These are phyloP conservation scores for Diaporthe capsici DNA, from an alignment of 2,329 filamentous ascomycete genomes.

Conservation along the genomic window DNA sequence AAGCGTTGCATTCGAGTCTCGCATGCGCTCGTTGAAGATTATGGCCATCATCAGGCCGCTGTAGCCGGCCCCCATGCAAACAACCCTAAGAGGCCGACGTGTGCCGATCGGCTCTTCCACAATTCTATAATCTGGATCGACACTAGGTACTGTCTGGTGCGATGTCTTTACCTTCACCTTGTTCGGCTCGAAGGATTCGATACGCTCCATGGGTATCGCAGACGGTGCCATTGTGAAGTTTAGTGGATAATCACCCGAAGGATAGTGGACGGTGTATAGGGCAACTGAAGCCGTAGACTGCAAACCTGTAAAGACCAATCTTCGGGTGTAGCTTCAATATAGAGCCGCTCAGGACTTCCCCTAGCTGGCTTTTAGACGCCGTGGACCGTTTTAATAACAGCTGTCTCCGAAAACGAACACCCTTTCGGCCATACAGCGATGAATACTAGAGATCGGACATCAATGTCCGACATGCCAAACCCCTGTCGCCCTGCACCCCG, in stretches of 20 bases:
- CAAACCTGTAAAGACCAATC: neutral
- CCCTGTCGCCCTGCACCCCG: neutral
- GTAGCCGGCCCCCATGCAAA: constrained; percentile 41
- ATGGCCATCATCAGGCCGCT: constrained; percentile 42
- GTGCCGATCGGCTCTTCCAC: constrained; percentile 40
- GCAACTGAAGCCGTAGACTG: neutral
- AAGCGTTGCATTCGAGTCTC: constrained; percentile 16
- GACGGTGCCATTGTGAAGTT: constrained; percentile 19
- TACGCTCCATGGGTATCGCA: neutral
- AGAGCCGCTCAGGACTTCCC: neutral
- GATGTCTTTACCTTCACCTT: neutral
- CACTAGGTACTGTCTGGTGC: neutral
- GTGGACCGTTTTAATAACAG: neutral
- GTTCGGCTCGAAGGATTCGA: neutral
- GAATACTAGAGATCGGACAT: neutral
- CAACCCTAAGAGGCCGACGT: constrained; percentile 37
- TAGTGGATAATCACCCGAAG: no score
- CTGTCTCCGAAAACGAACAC: neutral
- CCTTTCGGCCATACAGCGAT: neutral
- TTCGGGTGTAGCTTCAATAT: neutral
- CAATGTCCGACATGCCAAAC: neutral
- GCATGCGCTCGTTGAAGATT: constrained; percentile 39
- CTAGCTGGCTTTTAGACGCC: neutral
- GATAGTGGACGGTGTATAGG: neutral
- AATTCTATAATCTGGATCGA: neutral